These are phyloP conservation scores for Acidiella bohemica DNA, from an alignment of 495 filamentous ascomycete species.

Conservation along the genomic window DNA sequence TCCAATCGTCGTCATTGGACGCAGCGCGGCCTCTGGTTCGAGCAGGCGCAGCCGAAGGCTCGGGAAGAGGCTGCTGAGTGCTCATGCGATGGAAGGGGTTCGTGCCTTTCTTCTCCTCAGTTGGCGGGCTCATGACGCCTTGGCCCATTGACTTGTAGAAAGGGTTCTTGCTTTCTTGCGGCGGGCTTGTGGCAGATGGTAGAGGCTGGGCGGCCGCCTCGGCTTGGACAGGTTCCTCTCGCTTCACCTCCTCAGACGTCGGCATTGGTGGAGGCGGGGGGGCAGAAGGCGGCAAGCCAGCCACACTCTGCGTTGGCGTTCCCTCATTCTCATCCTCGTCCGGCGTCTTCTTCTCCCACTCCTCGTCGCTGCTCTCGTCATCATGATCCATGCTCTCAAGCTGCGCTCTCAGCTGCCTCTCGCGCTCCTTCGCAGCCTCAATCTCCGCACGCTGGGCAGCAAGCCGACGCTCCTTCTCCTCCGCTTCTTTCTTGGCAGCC, in stretches of 20 bases:
- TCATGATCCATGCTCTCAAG: conserved; percentile 69
- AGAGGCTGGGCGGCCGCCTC: conserved; percentile 10
- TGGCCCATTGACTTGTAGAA: conserved; percentile 58
- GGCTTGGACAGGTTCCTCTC: conserved; percentile 12
- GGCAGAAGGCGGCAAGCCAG: conserved; percentile 5
- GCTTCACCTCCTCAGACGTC: conserved; percentile 19
- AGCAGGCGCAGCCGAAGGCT: conserved; percentile 20
- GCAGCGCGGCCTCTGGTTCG: conserved; percentile 41
- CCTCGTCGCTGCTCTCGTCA: conserved; percentile 62
- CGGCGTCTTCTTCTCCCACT: conserved; percentile 34
- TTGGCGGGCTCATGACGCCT: conserved; percentile 25
- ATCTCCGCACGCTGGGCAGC: conserved; percentile 82
- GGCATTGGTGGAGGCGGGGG: conserved; percentile 25
- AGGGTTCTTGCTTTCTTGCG: conserved; percentile 36
- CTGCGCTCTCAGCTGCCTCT: conserved; percentile 75
- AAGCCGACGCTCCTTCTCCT: conserved; percentile 75
- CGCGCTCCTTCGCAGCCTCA: conserved; percentile 75
- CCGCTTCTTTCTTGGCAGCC: conserved; percentile 70
- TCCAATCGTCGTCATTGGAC: conserved; percentile 80
- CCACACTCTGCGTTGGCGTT: conserved; percentile 48
- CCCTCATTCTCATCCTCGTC: conserved; percentile 70
- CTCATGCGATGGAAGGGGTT: conserved; percentile 94
- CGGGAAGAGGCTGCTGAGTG: conserved; percentile 28
- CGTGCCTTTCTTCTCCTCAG: conserved; percentile 47
- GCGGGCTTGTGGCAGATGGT: conserved; percentile 27